Evolutionary conservation across 257 asterid species (phyloP).

Genomic region (Solanum piurae): DNA sequence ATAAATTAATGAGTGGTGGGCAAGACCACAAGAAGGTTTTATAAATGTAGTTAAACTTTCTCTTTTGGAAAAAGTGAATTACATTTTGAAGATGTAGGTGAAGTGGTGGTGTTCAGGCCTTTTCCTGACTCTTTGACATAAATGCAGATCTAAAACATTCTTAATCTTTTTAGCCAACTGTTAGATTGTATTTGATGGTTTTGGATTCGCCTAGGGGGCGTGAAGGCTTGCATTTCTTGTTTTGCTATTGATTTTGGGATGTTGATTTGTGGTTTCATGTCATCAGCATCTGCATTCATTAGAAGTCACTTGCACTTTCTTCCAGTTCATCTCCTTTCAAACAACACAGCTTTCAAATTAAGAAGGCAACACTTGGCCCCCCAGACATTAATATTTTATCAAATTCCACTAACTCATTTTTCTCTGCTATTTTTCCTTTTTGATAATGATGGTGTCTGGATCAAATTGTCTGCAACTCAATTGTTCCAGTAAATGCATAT

Average conservation of each 20-base stretch:
- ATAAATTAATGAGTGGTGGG: not conserved
- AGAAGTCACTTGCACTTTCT: not conserved
- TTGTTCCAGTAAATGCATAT: not conserved
- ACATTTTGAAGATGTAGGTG: not conserved
- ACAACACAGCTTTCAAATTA: not conserved
- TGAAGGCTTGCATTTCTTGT: not conserved
- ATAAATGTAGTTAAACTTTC: not conserved
- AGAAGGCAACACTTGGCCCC: not conserved
- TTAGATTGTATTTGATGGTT: not conserved
- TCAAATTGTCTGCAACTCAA: not conserved
- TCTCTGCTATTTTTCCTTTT: not conserved
- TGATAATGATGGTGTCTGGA: not conserved
- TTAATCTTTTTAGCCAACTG: not conserved
- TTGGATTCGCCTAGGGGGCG: not conserved
- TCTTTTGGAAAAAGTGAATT: not conserved
- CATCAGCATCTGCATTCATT: not conserved
- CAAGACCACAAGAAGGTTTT: not conserved
- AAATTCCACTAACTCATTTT: not conserved
- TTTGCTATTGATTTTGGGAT: not conserved
- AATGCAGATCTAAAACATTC: not conserved
- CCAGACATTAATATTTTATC: not conserved
- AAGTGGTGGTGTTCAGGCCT: not conserved
- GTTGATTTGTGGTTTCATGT: not conserved
- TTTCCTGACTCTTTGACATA: not conserved
- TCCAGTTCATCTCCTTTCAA: not conserved